Evolutionary conservation across 2,329 filamentous ascomycete species (phyloP).

Genomic region (Exophiala oligosperma): DNA sequence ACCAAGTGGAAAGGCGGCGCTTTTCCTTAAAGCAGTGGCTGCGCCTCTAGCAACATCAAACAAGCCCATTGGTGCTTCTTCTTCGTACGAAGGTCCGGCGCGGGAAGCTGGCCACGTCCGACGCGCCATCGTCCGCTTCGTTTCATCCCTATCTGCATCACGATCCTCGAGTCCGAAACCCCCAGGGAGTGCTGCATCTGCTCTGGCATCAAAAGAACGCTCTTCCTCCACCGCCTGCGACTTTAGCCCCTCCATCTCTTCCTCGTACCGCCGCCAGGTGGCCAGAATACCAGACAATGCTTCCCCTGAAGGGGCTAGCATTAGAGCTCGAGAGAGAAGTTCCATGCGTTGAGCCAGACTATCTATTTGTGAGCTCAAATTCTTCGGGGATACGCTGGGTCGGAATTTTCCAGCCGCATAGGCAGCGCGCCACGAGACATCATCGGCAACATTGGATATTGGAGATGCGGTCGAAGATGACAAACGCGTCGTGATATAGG

Average conservation of each 20-base stretch:
- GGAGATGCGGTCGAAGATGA: constrained; percentile 30
- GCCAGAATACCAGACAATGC: constrained; percentile 61
- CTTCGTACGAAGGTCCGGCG: constrained; percentile 27
- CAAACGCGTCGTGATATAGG: constrained; percentile 63
- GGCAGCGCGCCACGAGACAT: constrained; percentile 65
- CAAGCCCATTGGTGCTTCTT: constrained; percentile 52
- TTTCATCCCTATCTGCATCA: constrained; percentile 48
- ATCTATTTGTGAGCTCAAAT: constrained; percentile 48
- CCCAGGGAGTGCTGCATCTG: constrained; percentile 47
- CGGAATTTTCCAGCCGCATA: constrained; percentile 62
- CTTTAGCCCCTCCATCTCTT: constrained; percentile 57
- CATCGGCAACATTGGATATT: constrained; percentile 44
- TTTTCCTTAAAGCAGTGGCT: constrained; percentile 48
- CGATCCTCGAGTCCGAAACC: constrained; percentile 45
- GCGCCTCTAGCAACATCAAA: constrained; percentile 55
- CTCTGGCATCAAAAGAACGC: constrained; percentile 57
- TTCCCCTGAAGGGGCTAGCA: constrained; percentile 57
- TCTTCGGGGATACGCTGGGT: constrained; percentile 33
- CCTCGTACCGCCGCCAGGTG: constrained; percentile 64
- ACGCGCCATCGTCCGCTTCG: constrained; percentile 39
- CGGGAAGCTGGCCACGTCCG: constrained; percentile 32
- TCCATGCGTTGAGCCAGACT: constrained; percentile 65
- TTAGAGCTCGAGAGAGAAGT: constrained; percentile 61
- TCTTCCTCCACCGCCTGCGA: constrained; percentile 57
- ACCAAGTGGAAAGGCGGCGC: constrained; percentile 45